Evolutionary conservation across 148 eudicot genomes (phyloP), one percentile per base, ranked within the genome.

Genomic region (Bassia scoparia): DNA sequence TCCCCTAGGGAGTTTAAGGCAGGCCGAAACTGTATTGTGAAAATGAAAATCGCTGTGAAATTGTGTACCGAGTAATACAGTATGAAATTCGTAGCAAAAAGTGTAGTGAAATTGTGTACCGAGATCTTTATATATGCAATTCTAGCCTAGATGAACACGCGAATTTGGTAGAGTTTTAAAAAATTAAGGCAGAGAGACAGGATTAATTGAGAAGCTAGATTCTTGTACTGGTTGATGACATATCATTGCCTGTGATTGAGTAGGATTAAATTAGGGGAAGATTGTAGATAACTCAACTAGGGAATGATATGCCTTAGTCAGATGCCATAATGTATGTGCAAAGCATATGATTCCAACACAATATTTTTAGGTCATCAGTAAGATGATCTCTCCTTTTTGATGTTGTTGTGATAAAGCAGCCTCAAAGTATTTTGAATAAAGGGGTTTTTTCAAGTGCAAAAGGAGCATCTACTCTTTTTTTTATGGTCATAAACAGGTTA

Each of bases 281-380:
- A 61, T 46, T 46, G 73, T 38, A 70, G 70, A 67, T 54, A 29
- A 49, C 69, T 27, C 64, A 67, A 67, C n/a, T 27, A 37, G 27
- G 56, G 44, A 30, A 63, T 56, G 56, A 67, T 55, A 55, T 43
- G 41, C 21, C 2, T 26, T 16, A 60, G n/a, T 77, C 9, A 56
- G 61, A 46, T 52, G 67, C 67, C 67, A 35, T 38, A 54, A 58
- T 55, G 64, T 68, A 38, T 58, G 38, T 30, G 72, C 52, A 59
- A 78, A 62, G 82, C 71, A 79, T 79, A 74, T 74, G 82, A 69
- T 79, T 61, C 78, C 74, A 55, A 67, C 54, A 69, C 70, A 68
- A 79, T 37, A 73, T 61, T 33, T 50, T 6, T 35, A 38, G 81
- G 74, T 66, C 69, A 78, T 73, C 68, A 73, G 53, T 67, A 61